phyloP scores from a whole-genome alignment of 2,329 filamentous ascomycete species.

The Cladophialophora chaetospira region DNA sequence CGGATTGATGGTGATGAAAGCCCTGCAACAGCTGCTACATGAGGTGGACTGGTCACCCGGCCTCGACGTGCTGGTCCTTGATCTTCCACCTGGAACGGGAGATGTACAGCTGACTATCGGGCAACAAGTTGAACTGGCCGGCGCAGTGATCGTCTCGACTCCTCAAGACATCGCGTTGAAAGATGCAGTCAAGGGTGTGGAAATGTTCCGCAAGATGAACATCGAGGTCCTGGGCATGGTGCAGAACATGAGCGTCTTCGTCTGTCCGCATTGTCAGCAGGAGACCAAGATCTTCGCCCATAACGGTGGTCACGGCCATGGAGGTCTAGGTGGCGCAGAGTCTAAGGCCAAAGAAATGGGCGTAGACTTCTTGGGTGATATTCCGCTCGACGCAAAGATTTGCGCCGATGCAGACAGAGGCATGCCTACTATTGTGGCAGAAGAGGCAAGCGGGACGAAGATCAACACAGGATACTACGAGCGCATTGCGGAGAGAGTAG shows the following conservation, averaged over 20 bases:
- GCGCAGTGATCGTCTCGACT: slow-evolving; percentile 82
- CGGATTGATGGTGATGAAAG: slow-evolving; percentile 96
- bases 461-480: slow-evolving; percentile 72
- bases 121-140: slow-evolving; percentile 87
- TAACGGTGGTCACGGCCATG: slow-evolving; percentile 24
- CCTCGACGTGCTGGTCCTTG: slow-evolving; percentile 83
- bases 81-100: slow-evolving; percentile 90
- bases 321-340: slow-evolving; percentile 61
- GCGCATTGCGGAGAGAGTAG: slow-evolving; percentile 63
- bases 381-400: slow-evolving; percentile 83
- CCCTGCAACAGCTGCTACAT: slow-evolving; percentile 89
- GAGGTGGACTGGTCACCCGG: slow-evolving; percentile 73
- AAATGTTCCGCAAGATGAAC: slow-evolving; percentile 85
- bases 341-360: slow-evolving; percentile 70
- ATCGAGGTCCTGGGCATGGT: slow-evolving; percentile 81
- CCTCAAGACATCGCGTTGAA: slow-evolving; percentile 91
- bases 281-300: slow-evolving; percentile 73
- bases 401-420: slow-evolving; percentile 85
- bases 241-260: slow-evolving; percentile 87
- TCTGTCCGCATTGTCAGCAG: slow-evolving; percentile 75
- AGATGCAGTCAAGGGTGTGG: slow-evolving; percentile 87
- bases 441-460: slow-evolving; percentile 63
- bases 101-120: slow-evolving; percentile 97
- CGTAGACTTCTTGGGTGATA: slow-evolving; percentile 81
- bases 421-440: slow-evolving; percentile 85